Percentiles rank a stretch among this genome's conserved stretches.
Conservation (phyloP, 75 land plant species). For the Pseudotsuga menziesii region DNA sequence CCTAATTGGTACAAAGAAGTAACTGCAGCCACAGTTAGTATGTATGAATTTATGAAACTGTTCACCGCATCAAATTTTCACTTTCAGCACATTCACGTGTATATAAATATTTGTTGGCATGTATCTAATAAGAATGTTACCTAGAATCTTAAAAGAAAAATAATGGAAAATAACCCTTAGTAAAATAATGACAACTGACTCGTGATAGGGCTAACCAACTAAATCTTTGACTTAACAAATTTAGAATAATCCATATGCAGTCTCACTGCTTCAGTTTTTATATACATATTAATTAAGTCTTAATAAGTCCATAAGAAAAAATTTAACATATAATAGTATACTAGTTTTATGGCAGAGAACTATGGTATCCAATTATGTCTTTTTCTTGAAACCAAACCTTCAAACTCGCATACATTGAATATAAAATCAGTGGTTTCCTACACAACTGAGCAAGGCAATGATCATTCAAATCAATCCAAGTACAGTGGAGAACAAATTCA, state of each 20-base stretch:
- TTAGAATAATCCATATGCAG: neutral
- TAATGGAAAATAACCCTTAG: neutral
- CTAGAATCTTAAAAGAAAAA: neutral
- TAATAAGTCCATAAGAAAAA: neutral
- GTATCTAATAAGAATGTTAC: neutral
- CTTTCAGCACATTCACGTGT: neutral
- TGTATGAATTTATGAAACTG: neutral
- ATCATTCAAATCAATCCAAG: neutral
- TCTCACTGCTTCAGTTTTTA: neutral
- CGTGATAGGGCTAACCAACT: neutral
- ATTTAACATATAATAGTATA: neutral
- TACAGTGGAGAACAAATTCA: neutral
- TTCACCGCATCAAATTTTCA: neutral
- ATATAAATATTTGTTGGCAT: neutral
- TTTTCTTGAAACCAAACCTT: neutral
- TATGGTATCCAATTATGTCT: neutral
- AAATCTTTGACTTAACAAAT: neutral
- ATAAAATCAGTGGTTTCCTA: neutral
- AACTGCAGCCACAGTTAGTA: constrained; percentile 2
- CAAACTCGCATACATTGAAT: neutral
- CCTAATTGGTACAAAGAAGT: constrained; percentile 18
- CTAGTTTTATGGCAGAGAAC: neutral
- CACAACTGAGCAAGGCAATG: neutral
- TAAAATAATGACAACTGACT: neutral
- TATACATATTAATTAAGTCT: neutral